A percentile compares a stretch with the other conserved stretches of the same genome.
phyloP scores from a whole-genome alignment of 176 grass and related monocot species.

The Carex parvula region DNA sequence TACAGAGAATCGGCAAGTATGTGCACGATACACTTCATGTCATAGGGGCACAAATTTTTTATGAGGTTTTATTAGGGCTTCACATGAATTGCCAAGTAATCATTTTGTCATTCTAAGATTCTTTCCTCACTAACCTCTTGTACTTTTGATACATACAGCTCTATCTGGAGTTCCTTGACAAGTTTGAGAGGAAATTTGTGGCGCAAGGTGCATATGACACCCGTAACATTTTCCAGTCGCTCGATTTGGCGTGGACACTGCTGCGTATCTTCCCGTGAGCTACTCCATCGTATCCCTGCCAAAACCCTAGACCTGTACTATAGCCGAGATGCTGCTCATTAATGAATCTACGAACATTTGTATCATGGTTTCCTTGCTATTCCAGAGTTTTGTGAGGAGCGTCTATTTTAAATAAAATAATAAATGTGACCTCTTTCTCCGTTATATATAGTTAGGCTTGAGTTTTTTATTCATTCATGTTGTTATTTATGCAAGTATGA shows the following conservation, averaged over 20 bases:
- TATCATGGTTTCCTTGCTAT: background rate
- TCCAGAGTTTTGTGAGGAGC: background rate
- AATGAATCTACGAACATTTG: slow-evolving; percentile 31
- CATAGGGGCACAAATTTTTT: background rate
- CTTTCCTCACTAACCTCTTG: background rate
- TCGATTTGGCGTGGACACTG: slow-evolving; percentile 92
- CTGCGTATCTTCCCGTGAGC: slow-evolving; percentile 90
- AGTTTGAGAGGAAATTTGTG: slow-evolving; percentile 90
- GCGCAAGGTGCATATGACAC: slow-evolving; percentile 84
- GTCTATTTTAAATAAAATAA: slow-evolving; percentile 12
- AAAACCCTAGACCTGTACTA: slow-evolving; percentile 91
- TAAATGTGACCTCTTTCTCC: background rate
- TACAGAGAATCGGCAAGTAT: background rate
- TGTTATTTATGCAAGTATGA: background rate
- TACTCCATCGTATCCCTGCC: slow-evolving; percentile 77
- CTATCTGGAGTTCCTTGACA: slow-evolving; percentile 89
- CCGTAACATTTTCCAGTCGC: slow-evolving; percentile 91
- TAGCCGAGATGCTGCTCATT: slow-evolving; percentile 64
- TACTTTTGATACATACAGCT: slow-evolving; percentile 44
- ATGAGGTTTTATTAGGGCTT: background rate
- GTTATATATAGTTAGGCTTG: slow-evolving; percentile 9
- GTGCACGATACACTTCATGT: background rate
- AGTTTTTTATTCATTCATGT: slow-evolving; percentile 14
- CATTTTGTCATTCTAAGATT: background rate
- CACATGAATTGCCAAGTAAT: background rate